Evolutionary conservation across 192 early-diverging fungal species (phyloP), one percentile per base, ranked within the genome.

Genomic region (Linnemannia exigua): DNA sequence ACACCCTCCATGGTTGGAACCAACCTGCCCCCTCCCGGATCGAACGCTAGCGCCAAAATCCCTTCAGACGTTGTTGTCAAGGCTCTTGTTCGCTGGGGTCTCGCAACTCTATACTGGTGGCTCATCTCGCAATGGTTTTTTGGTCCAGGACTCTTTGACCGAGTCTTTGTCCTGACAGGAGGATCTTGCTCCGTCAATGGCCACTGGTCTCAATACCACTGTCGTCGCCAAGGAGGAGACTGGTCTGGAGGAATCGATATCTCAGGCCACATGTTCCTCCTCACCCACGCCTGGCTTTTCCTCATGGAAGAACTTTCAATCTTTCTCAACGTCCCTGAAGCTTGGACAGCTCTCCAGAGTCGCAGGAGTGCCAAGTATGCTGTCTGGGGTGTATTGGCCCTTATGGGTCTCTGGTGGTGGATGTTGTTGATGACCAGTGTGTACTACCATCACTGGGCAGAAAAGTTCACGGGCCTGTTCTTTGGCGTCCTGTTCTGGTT

Each of bases 201-300:
- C 70, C 58, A 80, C 31, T 79, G 76, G 58, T 79, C 75, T 6
- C 87, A 58, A 72, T 44, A 77, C 54, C 67, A 66, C 8, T 89
- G 90, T 58, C 63, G 89, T 41, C 73, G 76, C 31, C 70, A 89
- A 68, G 95, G 95, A 16, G 96, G 96, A 20, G 35, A 75, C 19
- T 97, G 96, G 96, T 47, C 70, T 17, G 94, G 93, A 70, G 97
- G 96, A 7, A 92, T 97, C 79, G 97, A 98, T 91, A 88, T 97
- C 28, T 95, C 94, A 0, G 97, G 97, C 35, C 97, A 98, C 87
- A 96, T 95, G 82, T 93, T 98, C 67, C 82, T 96, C 81, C 82
- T 96, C 76, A 90, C 94, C 4, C 96, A 96, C 87, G 90, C 95
- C 69, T 95, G 89, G 28, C 87, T 97, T 63, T 92, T 96, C 77